phyloP scores from a whole-genome alignment of 805 yeast species.

The Saturnispora halmiae region DNA sequence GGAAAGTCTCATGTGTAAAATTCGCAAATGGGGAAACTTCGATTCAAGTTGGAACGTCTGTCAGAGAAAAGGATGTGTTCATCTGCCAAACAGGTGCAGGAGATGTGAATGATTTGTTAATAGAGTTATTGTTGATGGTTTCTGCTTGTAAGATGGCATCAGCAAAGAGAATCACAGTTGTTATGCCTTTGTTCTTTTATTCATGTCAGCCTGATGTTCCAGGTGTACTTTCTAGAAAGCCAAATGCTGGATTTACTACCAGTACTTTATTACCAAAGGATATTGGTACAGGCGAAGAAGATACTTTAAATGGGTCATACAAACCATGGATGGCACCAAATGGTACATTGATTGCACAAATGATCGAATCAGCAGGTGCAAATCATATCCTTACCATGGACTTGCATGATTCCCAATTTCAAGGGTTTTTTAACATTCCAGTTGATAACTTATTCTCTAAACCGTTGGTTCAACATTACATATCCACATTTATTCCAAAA shows the following conservation, averaged over 20 bases:
- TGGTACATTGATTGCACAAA: constrained; percentile 83
- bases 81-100: constrained; percentile 85
- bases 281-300: constrained; percentile 3
- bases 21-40: constrained; percentile 92
- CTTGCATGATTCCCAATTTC: constrained; percentile 94
- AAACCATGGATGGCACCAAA: constrained; percentile 94
- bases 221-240: constrained; percentile 35
- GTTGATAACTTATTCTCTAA: constrained; percentile 89
- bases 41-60: constrained; percentile 77
- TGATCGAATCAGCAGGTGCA: constrained; percentile 88
- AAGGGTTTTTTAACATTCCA: constrained; percentile 93
- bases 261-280: constrained; percentile 5
- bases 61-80: constrained; percentile 92
- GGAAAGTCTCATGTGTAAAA: constrained; percentile 54
- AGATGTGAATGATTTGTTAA: constrained; percentile 75
- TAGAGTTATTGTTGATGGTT: constrained; percentile 73
- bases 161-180: constrained; percentile 83
- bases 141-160: constrained; percentile 92
- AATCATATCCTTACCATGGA: constrained; percentile 97
- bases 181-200: constrained; percentile 88
- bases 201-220: constrained; percentile 95
- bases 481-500: constrained; percentile 65
- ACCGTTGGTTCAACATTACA: constrained; percentile 81
- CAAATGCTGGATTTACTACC: constrained; percentile 7
- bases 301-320: constrained; percentile 29